These are phyloP conservation scores for Mycosphaerella arachidis DNA, from an alignment of 2,329 filamentous ascomycete species.

Conservation along the genomic window DNA sequence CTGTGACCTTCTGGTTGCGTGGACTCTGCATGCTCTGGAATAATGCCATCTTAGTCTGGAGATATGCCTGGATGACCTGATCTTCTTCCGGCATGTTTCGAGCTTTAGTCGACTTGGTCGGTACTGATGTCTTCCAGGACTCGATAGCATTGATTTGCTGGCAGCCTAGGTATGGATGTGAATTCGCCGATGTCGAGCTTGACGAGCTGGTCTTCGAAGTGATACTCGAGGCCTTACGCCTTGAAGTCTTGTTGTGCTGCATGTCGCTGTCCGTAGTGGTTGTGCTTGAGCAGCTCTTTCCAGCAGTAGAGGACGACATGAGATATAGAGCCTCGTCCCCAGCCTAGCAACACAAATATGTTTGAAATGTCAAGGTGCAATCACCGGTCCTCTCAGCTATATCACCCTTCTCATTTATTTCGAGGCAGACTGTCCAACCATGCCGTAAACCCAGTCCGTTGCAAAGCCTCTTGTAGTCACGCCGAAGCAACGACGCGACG, in stretches of 20 bases:
- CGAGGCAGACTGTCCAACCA: neutral
- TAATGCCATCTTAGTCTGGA: constrained; percentile 34
- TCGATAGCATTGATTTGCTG: constrained; percentile 25
- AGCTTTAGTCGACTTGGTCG: constrained; percentile 15
- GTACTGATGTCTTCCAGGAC: constrained; percentile 26
- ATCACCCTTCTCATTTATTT: neutral
- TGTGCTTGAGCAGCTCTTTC: neutral
- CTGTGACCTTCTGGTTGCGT: neutral
- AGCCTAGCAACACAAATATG: neutral
- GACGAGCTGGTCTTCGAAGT: constrained; percentile 7
- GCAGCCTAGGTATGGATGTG: constrained; percentile 22
- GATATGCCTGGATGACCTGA: constrained; percentile 32
- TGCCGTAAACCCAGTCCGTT: neutral
- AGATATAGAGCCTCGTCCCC: neutral
- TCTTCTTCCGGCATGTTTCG: constrained; percentile 11
- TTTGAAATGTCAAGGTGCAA: neutral
- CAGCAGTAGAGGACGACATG: constrained; percentile 1
- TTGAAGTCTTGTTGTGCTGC: neutral
- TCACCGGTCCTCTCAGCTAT: neutral
- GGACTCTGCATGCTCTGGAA: constrained; percentile 23
- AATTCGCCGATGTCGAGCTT: neutral
- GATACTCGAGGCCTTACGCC: constrained; percentile 8
- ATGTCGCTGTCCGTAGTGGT: neutral
- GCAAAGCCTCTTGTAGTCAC: neutral
- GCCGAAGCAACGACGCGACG: neutral